Evolutionary conservation across 2,329 filamentous ascomycete species (phyloP), one percentile per base, ranked within the genome.

Genomic region (Aureobasidium namibiae): DNA sequence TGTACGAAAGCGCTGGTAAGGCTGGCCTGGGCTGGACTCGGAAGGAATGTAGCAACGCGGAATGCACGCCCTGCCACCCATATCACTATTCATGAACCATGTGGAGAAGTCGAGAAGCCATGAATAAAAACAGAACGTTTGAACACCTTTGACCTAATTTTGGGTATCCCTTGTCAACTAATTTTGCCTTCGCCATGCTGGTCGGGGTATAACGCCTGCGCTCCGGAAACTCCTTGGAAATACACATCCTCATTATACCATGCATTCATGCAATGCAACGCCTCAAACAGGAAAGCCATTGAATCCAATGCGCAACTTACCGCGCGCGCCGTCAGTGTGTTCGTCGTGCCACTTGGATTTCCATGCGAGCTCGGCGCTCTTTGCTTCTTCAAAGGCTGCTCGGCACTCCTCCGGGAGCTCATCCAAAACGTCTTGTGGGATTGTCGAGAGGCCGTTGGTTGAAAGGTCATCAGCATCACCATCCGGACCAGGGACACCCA

Each of bases 341-440:
- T 96, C 92, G 5, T 82, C 79, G 16, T 82, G 82, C 90, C 91
- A 96, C 63, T 80, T 81, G 33, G 73, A 76, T 70, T 89, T 89
- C 89, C 91, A 97, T 57, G 80, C 74, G 61, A 74, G 72, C 72
- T 96, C 89, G 58, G 80, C 78, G 11, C 75, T 74, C 54, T 85
- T 76, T 3, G 89, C 86, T 56, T 81, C 77, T 53, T 90, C 78
- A 63, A 96, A 91, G 0, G 89, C 87, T 38, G 78, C 75, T 38
- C 87, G 82, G 70, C 90, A 94, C 63, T 89, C 85, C 1, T 80
- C 72, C 1, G 87, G 87, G 61, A 92, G 76, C 61, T 87, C 78
- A 31, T 83, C 80, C 60, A 82, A 77, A 63, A 90, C 78, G 10
- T 90, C 87, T 52, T 84, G 79, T 1, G 85, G 73, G 7, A 91